A percentile compares a stretch with the other conserved stretches of the same genome.
Conservation (phyloP, 2,329 filamentous ascomycete genomes). For the Lithohypha guttulata region DNA sequence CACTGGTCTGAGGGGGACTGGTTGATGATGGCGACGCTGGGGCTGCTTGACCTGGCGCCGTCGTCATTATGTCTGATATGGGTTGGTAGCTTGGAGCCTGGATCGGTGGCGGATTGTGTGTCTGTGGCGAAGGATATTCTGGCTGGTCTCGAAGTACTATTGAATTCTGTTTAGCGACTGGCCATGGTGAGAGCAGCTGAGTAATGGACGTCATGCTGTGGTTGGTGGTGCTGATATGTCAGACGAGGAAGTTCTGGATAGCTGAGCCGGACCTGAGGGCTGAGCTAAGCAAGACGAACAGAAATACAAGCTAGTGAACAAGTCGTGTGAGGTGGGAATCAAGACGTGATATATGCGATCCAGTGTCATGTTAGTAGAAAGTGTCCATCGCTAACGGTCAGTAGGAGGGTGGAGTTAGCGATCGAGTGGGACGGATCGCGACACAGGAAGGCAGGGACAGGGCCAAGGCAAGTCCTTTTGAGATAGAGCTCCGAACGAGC, state of each 20-base stretch:
- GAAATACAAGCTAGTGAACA: constrained; percentile 12
- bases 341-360: constrained; percentile 18
- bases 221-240: constrained; percentile 8
- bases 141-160: constrained; percentile 22
- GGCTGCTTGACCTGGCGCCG: constrained; percentile 7
- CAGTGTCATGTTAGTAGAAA: not conserved
- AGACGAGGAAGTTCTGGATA: not conserved
- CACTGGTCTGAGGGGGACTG: constrained; percentile 19
- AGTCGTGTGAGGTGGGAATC: constrained; percentile 13
- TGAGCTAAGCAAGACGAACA: constrained; percentile 8
- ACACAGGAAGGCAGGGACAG: constrained; percentile 9
- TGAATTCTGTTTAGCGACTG: constrained; percentile 20
- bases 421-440: constrained; percentile 11
- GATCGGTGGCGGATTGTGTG: constrained; percentile 11
- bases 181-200: constrained; percentile 22
- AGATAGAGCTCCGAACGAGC: no score
- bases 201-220: constrained; percentile 22
- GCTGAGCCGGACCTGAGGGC: no score
- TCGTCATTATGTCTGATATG: not conserved
- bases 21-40: constrained; percentile 14
- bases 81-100: constrained; percentile 6
- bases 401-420: constrained; percentile 7
- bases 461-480: constrained; percentile 3
- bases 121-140: constrained; percentile 16
- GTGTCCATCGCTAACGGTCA: constrained; percentile 7